Conservation (phyloP, 768 basidiomycete genomes). For the Mrakia gelida region DNA sequence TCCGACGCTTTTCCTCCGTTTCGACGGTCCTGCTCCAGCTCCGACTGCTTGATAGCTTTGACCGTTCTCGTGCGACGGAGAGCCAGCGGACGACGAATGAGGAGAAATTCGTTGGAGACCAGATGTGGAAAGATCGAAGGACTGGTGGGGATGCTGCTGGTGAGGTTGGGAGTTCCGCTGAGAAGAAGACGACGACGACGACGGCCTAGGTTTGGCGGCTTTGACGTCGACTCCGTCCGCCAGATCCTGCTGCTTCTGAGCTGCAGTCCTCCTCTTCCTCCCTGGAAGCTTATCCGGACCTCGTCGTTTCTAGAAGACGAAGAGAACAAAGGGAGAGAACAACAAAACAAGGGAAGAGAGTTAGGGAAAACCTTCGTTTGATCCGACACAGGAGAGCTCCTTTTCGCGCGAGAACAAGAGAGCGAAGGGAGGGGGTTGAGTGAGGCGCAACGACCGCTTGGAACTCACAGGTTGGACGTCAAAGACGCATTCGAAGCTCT, state of each 20-base stretch:
- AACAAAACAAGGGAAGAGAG: background rate
- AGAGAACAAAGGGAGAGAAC: background rate
- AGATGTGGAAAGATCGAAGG: too few species aligned
- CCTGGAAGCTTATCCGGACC: slow-evolving; percentile 35
- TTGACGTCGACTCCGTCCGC: background rate
- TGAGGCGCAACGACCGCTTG: background rate
- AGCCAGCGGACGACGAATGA: background rate
- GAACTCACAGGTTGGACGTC: slow-evolving; percentile 23
- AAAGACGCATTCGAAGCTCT: slow-evolving; percentile 32
- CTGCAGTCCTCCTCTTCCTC: background rate
- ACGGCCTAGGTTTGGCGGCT: background rate
- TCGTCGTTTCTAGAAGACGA: slow-evolving; percentile 28
- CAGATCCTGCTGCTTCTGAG: slow-evolving; percentile 2
- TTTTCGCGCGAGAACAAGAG: background rate
- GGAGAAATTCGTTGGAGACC: background rate
- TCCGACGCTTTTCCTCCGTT: background rate
- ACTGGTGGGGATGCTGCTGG: slow-evolving; percentile 8
- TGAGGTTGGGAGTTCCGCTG: background rate
- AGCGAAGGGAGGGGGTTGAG: background rate
- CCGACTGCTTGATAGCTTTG: too few species aligned
- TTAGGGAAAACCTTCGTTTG: background rate
- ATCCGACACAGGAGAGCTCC: background rate
- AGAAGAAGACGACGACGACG: background rate
- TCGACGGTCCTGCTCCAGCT: background rate
- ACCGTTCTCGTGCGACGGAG: background rate